These are phyloP conservation scores for Juncus inflexus DNA, from an alignment of 176 grass and related monocot genomes.

Conservation along the genomic window DNA sequence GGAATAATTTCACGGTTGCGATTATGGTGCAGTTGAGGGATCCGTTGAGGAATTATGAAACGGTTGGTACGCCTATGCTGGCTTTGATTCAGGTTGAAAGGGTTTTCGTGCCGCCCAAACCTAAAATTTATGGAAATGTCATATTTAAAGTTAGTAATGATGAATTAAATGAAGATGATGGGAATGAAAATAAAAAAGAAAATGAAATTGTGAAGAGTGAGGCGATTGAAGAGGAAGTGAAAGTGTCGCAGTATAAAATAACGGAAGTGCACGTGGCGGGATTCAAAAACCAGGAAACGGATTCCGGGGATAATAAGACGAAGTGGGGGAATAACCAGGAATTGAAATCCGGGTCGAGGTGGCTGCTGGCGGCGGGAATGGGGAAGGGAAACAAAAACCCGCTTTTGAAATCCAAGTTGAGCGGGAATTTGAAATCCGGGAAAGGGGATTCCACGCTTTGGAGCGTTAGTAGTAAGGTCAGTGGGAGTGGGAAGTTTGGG, in stretches of 20 bases:
- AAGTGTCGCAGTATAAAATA: slow-evolving; percentile 76
- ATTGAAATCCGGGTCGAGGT: slow-evolving; percentile 76
- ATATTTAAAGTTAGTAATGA: slow-evolving; percentile 28
- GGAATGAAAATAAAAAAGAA: slow-evolving; percentile 49
- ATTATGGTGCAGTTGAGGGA: slow-evolving; percentile 93
- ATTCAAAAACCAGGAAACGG: slow-evolving; percentile 55
- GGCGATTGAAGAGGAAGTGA: slow-evolving; percentile 33
- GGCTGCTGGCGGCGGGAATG: slow-evolving; percentile 95
- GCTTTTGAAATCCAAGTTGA: slow-evolving; percentile 64
- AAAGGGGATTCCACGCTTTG: slow-evolving; percentile 62
- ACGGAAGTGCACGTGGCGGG: slow-evolving; percentile 92
- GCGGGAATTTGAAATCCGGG: slow-evolving; percentile 33
- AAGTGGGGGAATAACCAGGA: slow-evolving; percentile 81
- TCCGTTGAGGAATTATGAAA: slow-evolving; percentile 79
- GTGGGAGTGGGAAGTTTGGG: slow-evolving; percentile 55
- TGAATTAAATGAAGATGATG: slow-evolving; percentile 50
- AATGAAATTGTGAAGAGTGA: slow-evolving; percentile 40
- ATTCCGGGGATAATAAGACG: slow-evolving; percentile 59
- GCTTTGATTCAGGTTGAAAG: slow-evolving; percentile 94
- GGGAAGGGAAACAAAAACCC: slow-evolving; percentile 84
- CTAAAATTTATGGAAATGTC: slow-evolving; percentile 69
- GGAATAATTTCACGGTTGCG: slow-evolving; percentile 94
- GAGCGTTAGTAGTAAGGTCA: slow-evolving; percentile 83
- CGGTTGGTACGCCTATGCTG: slow-evolving; percentile 90
- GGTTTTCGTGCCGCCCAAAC: slow-evolving; percentile 90